These are phyloP conservation scores for Aspergillus awamori DNA, from an alignment of 2,329 filamentous ascomycete genomes.

Conservation along the genomic window DNA sequence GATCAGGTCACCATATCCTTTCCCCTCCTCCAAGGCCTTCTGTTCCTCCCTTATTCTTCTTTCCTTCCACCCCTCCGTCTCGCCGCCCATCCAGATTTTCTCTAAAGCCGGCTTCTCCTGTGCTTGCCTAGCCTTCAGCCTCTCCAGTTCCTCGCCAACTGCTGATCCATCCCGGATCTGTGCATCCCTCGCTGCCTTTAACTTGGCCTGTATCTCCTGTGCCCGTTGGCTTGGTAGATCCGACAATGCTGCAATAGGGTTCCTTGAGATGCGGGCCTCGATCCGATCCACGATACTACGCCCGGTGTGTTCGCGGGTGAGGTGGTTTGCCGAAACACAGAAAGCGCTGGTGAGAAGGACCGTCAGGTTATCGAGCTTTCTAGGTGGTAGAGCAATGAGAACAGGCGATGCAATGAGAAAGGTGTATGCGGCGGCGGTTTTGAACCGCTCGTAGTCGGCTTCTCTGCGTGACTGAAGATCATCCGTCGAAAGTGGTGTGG, in stretches of 20 bases:
- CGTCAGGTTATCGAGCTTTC: conserved; percentile 42
- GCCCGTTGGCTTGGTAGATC: conserved; percentile 39
- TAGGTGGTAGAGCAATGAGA: conserved; percentile 39
- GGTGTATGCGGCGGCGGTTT: conserved; percentile 42
- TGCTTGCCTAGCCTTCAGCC: conserved; percentile 33
- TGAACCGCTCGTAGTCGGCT: conserved; percentile 45
- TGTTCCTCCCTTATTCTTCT: conserved; percentile 45
- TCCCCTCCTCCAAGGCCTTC: conserved; percentile 46
- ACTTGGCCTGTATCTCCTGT: conserved; percentile 35
- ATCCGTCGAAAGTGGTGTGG: not conserved
- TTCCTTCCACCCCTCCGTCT: conserved; percentile 49
- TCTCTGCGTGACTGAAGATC: conserved; percentile 25
- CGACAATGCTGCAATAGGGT: not conserved
- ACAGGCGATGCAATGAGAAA: conserved; percentile 41
- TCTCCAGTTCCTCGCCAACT: conserved; percentile 37
- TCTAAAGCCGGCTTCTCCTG: conserved; percentile 35
- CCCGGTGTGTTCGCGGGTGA: conserved; percentile 42
- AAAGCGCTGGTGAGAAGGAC: conserved; percentile 44
- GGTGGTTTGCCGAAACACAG: conserved; percentile 43
- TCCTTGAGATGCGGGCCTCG: conserved; percentile 27
- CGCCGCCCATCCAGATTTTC: conserved; percentile 46
- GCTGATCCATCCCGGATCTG: conserved; percentile 27
- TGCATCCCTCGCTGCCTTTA: conserved; percentile 33
- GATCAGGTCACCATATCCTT: conserved; percentile 51
- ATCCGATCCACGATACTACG: conserved; percentile 39